Percentiles rank a stretch among this genome's conserved stretches.
Evolutionary conservation across 2,329 filamentous ascomycete species (phyloP).

Genomic region (Ciborinia camelliae): DNA sequence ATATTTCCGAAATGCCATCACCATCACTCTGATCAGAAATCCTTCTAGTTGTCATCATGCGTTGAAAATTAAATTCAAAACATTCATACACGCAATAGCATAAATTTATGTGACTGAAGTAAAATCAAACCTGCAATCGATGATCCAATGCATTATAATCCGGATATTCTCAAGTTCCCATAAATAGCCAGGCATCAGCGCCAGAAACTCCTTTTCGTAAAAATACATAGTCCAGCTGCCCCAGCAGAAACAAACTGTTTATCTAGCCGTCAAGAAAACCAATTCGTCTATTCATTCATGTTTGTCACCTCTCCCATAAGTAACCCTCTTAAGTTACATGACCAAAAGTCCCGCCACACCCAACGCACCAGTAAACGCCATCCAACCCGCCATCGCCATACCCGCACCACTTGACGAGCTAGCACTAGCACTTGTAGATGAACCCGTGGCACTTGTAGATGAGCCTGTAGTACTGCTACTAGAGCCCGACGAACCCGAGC

Average conservation of each 20-base stretch:
- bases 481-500: neutral
- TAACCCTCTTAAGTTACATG: neutral
- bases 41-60: no score
- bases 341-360: neutral
- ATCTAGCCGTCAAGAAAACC: neutral
- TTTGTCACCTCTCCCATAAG: no score
- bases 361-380: neutral
- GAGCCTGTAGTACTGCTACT: constrained; percentile 1
- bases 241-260: neutral
- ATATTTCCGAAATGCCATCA: no score
- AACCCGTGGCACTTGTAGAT: neutral
- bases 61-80: neutral
- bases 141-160: neutral
- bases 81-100: neutral
- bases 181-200: neutral
- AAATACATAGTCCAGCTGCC: neutral
- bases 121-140: neutral
- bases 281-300: neutral
- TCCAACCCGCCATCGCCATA: neutral
- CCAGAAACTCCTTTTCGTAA: neutral
- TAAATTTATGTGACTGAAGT: neutral
- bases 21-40: no score
- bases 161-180: neutral
- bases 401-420: neutral
- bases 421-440: neutral